Conservation (phyloP, 495 filamentous ascomycete genomes). For the Penicillium parvum region DNA sequence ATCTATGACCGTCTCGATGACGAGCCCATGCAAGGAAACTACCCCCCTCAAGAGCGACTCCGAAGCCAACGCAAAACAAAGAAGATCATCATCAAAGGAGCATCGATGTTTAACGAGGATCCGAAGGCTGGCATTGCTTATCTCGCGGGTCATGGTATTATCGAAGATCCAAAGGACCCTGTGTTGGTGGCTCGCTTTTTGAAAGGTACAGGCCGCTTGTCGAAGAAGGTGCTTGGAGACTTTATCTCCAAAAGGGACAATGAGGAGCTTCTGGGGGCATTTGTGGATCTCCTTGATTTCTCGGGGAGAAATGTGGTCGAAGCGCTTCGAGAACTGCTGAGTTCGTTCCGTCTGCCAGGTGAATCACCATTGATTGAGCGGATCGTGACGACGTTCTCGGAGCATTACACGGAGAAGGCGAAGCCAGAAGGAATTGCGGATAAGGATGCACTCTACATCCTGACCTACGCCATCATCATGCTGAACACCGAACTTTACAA, state of each 20-base stretch:
- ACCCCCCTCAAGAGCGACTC: slow-evolving; percentile 60
- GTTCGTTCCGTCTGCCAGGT: slow-evolving; percentile 90
- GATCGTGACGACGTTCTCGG: slow-evolving; percentile 80
- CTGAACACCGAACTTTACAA: slow-evolving; percentile 94
- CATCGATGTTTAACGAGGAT: slow-evolving; percentile 90
- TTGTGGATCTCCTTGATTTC: slow-evolving; percentile 84
- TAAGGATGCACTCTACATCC: slow-evolving; percentile 82
- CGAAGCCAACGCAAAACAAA: slow-evolving; percentile 71
- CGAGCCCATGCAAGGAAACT: slow-evolving; percentile 57
- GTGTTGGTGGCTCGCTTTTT: slow-evolving; percentile 73
- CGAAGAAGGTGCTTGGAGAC: slow-evolving; percentile 87
- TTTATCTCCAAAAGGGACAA: slow-evolving; percentile 88
- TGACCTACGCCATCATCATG: slow-evolving; percentile 96
- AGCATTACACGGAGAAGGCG: slow-evolving; percentile 74
- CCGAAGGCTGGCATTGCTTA: slow-evolving; percentile 87
- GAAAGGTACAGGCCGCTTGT: slow-evolving; percentile 77
- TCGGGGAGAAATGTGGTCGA: slow-evolving; percentile 81
- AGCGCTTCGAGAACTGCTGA: slow-evolving; percentile 78
- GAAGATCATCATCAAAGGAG: slow-evolving; percentile 80
- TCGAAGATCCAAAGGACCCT: slow-evolving; percentile 68
- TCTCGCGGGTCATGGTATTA: slow-evolving; percentile 77
- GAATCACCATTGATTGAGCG: slow-evolving; percentile 91
- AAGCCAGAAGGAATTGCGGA: slow-evolving; percentile 73
- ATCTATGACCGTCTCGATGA: slow-evolving; percentile 83
- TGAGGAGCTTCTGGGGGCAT: slow-evolving; percentile 72